phyloP scores from a whole-genome alignment of 495 filamentous ascomycete species.

The Daldinia vernicosa region DNA sequence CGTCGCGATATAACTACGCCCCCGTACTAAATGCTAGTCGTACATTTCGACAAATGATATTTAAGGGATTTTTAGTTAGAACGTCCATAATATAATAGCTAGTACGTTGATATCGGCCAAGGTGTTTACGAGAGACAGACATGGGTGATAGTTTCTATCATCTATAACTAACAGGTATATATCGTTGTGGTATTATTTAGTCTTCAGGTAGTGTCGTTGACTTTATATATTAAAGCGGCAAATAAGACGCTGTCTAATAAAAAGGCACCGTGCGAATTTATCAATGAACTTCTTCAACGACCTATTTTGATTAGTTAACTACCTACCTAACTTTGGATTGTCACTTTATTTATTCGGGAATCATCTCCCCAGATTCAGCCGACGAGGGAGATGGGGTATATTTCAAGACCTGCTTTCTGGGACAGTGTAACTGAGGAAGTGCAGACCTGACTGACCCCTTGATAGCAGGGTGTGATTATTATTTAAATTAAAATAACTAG shows the following conservation, averaged over 20 bases:
- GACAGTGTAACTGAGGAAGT: background rate
- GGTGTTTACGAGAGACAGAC: background rate
- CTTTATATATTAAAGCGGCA: background rate
- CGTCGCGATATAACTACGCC: conserved; percentile 2
- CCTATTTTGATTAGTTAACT: background rate
- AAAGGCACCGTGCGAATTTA: background rate
- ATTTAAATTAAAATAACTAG: background rate
- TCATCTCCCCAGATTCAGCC: background rate
- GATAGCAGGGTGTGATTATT: background rate
- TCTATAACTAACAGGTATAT: background rate
- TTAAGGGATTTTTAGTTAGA: background rate
- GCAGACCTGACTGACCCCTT: background rate
- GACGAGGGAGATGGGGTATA: background rate
- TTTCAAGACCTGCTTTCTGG: background rate
- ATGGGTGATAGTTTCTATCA: background rate
- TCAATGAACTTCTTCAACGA: background rate
- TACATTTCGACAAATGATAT: conserved; percentile 17
- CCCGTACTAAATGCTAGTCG: conserved; percentile 9
- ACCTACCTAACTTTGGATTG: background rate
- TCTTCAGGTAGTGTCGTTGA: background rate
- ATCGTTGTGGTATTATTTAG: background rate
- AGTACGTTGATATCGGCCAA: background rate
- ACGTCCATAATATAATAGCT: background rate
- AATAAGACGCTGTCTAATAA: background rate
- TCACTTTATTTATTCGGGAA: background rate